Percentiles rank a stretch among this genome's conserved stretches.
phyloP scores from a whole-genome alignment of 2,329 filamentous ascomycete genomes.

The Aspergillaceae sp. region DNA sequence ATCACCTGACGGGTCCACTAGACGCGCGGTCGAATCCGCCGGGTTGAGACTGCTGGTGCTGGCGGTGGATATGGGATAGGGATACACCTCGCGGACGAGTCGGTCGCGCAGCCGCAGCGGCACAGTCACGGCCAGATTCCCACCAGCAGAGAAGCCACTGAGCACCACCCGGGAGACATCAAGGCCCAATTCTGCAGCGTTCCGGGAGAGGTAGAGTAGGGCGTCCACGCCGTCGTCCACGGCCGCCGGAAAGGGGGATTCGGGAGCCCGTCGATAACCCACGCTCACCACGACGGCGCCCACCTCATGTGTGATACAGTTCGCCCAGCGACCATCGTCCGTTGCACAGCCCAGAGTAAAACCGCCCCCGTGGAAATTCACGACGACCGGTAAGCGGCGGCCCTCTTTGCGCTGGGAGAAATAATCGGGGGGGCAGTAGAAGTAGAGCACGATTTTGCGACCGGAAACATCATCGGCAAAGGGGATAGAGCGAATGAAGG shows the following conservation, averaged over 20 bases:
- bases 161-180: conserved; percentile 51
- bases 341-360: conserved; percentile 53
- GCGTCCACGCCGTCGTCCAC: conserved; percentile 58
- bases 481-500: conserved; percentile 51
- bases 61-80: neutral
- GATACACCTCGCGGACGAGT: conserved; percentile 9
- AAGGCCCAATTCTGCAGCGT: conserved; percentile 49
- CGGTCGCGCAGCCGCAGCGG: conserved; percentile 48
- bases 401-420: conserved; percentile 23
- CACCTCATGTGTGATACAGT: conserved; percentile 46
- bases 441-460: conserved; percentile 47
- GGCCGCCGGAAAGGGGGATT: conserved; percentile 53
- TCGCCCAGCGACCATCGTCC: conserved; percentile 55
- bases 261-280: conserved; percentile 53
- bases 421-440: conserved; percentile 49
- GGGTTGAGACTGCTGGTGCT: conserved; percentile 18
- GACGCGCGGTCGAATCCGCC: conserved; percentile 26
- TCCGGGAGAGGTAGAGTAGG: conserved; percentile 48
- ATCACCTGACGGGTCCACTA: conserved; percentile 30
- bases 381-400: conserved; percentile 47
- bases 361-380: conserved; percentile 58
- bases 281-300: conserved; percentile 53
- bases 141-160: conserved; percentile 56
- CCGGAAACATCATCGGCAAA: conserved; percentile 40
- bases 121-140: conserved; percentile 55